Evolutionary conservation across 2,329 filamentous ascomycete species (phyloP), one percentile per base, ranked within the genome.

Genomic region (Teratosphaeria epicoccoides): DNA sequence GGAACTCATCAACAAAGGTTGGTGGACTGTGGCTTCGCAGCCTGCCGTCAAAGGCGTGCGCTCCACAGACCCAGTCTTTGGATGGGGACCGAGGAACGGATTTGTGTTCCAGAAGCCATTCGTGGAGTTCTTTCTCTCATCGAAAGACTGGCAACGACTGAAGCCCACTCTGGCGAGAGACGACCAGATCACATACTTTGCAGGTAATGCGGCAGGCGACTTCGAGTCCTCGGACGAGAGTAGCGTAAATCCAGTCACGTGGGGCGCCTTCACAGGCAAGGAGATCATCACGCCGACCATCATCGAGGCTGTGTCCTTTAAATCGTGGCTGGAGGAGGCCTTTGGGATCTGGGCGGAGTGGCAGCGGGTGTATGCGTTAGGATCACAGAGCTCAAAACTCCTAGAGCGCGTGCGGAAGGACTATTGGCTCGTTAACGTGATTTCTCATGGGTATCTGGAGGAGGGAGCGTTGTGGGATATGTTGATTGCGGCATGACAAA

Each of bases 21-120:
- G 90, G 87, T 96, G 90, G 90, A 96, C 90, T 2, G 84, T 98
- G 3, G 93, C 93, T 3, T 95, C 88, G 3, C 93, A 98, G 66
- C 93, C 93, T 3, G 88, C 91, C 14, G 88, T 96, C 52, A 95
- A 96, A 66, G 89, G 90, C 43, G 72, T 90, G 20, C 79, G 79
- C 29, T 94, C 87, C 24, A 81, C 78, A 46, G 82, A 98, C 66
- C 71, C 78, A 3, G 80, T 87, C 20, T 95, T 95, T 62, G 93
- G 93, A 57, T 98, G 93, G 93, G 93, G 93, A 1, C 93, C 93
- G 0, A 80, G 79, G 47, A 84, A 90, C 62, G 93, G 93, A 17
- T 97, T 95, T 67, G 89, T 97, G 46, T 98, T 96, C 74, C 93
- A 98, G 66, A 98, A 97, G 59, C 86, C 91, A 0, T 98, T 98